Percentiles rank a stretch among this genome's conserved stretches.
These are phyloP conservation scores for Aspergillus aculeatus DNA, from an alignment of 2,329 filamentous ascomycete species.

Conservation along the genomic window DNA sequence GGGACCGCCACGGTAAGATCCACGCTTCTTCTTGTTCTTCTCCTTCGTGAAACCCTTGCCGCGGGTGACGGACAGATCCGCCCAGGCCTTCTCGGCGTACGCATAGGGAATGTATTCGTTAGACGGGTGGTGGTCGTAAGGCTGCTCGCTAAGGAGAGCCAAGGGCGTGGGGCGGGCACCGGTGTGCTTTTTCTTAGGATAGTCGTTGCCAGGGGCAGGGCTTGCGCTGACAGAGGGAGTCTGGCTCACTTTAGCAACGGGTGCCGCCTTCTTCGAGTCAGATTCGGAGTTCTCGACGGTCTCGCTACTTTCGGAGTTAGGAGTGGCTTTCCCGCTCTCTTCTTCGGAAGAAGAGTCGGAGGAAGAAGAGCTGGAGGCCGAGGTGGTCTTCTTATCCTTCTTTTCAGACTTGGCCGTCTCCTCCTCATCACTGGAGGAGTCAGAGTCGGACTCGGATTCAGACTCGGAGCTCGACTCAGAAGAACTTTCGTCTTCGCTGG, in stretches of 20 bases:
- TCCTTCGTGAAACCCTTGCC: conserved; percentile 99
- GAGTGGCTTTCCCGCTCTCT: neutral
- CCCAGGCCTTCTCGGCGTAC: conserved; percentile 84
- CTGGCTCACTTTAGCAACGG: conserved; percentile 17
- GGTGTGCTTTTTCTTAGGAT: conserved; percentile 42
- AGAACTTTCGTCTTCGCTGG: conserved; percentile 5
- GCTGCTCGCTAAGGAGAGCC: conserved; percentile 68
- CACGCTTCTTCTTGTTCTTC: conserved; percentile 98
- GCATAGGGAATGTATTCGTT: conserved; percentile 82
- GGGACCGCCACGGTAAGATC: conserved; percentile 81
- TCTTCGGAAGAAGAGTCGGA: conserved; percentile 20
- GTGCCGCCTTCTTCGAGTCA: conserved; percentile 23
- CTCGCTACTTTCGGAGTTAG: conserved; percentile 29
- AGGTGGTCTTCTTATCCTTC: conserved; percentile 35
- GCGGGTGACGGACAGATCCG: conserved; percentile 84
- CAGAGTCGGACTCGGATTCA: conserved; percentile 16
- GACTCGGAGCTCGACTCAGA: conserved; percentile 33
- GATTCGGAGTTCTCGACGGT: conserved; percentile 32
- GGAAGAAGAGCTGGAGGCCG: conserved; percentile 32
- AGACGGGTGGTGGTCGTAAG: conserved; percentile 69
- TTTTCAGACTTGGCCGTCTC: conserved; percentile 32
- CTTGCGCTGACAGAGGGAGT: conserved; percentile 55
- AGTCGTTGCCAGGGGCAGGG: conserved; percentile 32
- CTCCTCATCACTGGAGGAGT: conserved; percentile 17
- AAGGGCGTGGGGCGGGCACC: conserved; percentile 68